Conservation (phyloP, 1,284 basidiomycete genomes). For the Sporisorium exsertum region DNA sequence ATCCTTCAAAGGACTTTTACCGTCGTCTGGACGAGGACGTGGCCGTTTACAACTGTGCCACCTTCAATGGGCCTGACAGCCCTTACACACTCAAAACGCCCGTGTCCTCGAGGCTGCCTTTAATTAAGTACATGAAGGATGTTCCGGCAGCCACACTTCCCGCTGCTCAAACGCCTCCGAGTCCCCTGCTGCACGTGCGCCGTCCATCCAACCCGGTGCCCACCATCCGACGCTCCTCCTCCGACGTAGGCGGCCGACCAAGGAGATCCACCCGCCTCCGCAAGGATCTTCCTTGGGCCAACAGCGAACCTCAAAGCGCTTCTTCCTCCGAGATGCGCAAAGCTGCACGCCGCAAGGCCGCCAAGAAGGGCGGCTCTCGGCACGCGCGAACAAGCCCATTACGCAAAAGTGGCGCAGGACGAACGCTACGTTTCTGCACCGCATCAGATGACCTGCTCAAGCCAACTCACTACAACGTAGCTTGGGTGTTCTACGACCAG, state of each 20-base stretch:
- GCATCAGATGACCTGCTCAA: slow-evolving; percentile 79
- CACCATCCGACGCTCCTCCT: slow-evolving; percentile 77
- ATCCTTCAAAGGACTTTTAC: slow-evolving; percentile 59
- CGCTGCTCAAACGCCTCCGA: slow-evolving; percentile 67
- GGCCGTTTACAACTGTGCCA: slow-evolving; percentile 87
- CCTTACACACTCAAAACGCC: slow-evolving; percentile 81
- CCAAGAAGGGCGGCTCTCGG: slow-evolving; percentile 55
- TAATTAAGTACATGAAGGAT: slow-evolving; percentile 80
- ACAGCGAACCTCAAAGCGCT: slow-evolving; percentile 71
- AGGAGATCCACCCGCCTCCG: slow-evolving; percentile 94
- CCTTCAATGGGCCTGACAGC: slow-evolving; percentile 92
- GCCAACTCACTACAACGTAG: slow-evolving; percentile 81
- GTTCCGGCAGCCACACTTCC: slow-evolving; percentile 48
- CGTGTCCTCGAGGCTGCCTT: slow-evolving; percentile 85
- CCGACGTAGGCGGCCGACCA: slow-evolving; percentile 78
- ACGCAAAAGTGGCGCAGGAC: slow-evolving; percentile 78
- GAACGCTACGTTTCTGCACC: slow-evolving; percentile 87
- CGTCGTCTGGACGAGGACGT: slow-evolving; percentile 48
- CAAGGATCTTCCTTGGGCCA: slow-evolving; percentile 87
- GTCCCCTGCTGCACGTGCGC: slow-evolving; percentile 69
- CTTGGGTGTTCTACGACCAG: slow-evolving; percentile 90
- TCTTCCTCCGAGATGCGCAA: slow-evolving; percentile 47
- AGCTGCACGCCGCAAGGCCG: slow-evolving; percentile 37
- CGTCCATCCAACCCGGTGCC: slow-evolving; percentile 82
- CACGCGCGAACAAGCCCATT: slow-evolving; percentile 73